Evolutionary conservation across 345 rosid genomes (phyloP), one percentile per base, ranked within the genome.

Genomic region (Hypericum androsaemum): DNA sequence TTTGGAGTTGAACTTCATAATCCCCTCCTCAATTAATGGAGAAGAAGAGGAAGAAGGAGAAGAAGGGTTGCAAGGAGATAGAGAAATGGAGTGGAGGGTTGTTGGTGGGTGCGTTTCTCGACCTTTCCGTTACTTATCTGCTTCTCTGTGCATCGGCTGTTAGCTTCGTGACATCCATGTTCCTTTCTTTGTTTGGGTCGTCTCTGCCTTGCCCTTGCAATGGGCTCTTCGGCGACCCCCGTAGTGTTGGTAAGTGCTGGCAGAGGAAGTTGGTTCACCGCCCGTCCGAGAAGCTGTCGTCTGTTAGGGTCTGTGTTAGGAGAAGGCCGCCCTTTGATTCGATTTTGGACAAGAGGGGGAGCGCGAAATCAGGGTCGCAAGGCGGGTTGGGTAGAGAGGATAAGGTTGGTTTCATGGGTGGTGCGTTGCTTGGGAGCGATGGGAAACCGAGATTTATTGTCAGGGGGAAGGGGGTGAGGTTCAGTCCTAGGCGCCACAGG

Each of bases 201-300:
- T 38, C n/a, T 57, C 16, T 82, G 39, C 86, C 89, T 9, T 84
- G 94, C 40, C 78, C 82, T 47, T 76, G 82, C 64, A 68, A 78
- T 56, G 78, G 84, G 6, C 43, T 66, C 6, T 84, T 77, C 53
- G 84, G 76, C 15, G 76, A 64, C 58, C 65, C 56, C 32, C 64
- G 64, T 46, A 59, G 54, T 22, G 32, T 22, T 50, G 58, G 41
- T 15, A 69, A 68, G 10, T 80, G 81, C 64, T 66, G 75, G 73
- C 76, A 71, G 49, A 74, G 60, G 39, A 60, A 76, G 70, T 66
- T 90, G 4, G 62, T 79, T 56, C 75, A 82, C 54, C 63, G 60
- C 51, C 88, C 94, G 46, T 16, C 61, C 6, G 71, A 64, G 46
- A 78, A 57, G 46, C 73, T 87, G 36, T 68, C 64, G 42, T 69